These are phyloP conservation scores for Curvularia sp. DNA, from an alignment of 2,329 filamentous ascomycete species.

Conservation along the genomic window DNA sequence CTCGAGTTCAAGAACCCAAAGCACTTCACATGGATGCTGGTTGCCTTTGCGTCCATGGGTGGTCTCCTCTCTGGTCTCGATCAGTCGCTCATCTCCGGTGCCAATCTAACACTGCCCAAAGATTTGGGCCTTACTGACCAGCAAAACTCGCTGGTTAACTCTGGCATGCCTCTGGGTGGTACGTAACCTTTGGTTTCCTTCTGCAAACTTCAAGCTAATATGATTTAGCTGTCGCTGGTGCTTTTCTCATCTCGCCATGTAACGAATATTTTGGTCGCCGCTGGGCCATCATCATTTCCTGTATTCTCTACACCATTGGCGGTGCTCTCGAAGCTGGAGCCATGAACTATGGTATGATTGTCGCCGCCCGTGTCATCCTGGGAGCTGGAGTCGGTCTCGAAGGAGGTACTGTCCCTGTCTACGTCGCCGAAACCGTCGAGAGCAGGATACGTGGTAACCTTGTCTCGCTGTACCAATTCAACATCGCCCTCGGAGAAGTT, in stretches of 20 bases:
- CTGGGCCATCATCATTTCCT: conserved; percentile 73
- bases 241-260: conserved; percentile 68
- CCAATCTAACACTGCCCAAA: conserved; percentile 69
- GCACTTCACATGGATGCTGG: conserved; percentile 71
- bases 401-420: conserved; percentile 76
- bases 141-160: conserved; percentile 71
- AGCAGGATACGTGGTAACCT: conserved; percentile 72
- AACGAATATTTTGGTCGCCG: conserved; percentile 73
- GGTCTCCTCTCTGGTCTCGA: conserved; percentile 75
- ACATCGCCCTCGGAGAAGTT: conserved; percentile 77
- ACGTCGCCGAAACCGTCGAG: conserved; percentile 76
- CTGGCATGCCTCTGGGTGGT: conserved; percentile 71
- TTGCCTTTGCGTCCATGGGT: conserved; percentile 77
- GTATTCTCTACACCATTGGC: conserved; percentile 73
- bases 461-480: conserved; percentile 77
- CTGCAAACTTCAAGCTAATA: conserved; percentile 9
- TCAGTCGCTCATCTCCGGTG: conserved; percentile 75
- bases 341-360: conserved; percentile 74
- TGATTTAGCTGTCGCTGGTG: conserved; percentile 67
- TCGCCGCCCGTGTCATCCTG: conserved; percentile 71
- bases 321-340: conserved; percentile 72
- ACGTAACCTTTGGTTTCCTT: conserved; percentile 6
- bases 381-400: conserved; percentile 75
- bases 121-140: conserved; percentile 62
- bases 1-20: conserved; percentile 67